Evolutionary conservation across 208 protist species (phyloP), one percentile per base, ranked within the genome.

Genomic region (Strigomonas galati): DNA sequence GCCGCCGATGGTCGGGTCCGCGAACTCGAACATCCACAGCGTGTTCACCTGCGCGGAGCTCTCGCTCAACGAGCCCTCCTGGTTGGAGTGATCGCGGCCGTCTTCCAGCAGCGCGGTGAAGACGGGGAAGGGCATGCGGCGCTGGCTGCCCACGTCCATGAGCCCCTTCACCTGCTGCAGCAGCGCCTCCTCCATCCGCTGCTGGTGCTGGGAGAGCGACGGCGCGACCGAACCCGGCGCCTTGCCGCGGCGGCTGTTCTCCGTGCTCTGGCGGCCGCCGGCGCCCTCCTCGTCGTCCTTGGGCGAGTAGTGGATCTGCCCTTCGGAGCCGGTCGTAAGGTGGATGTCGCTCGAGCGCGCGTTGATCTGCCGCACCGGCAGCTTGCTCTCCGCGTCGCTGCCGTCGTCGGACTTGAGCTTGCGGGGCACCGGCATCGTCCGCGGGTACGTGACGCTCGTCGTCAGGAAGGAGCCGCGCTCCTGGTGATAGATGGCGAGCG

Each of bases 21-120:
- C 83, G 43, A 77, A 65, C 69, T 93, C 81, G 26, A 93, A 74
- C 55, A 85, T 71, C 87, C 87, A 93, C 31, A 89, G 72, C 21
- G 79, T 71, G 37, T 64, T 74, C 62, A 69, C 71, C 64, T 72
- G 63, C 30, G 64, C 70, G 27, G n/a, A 12, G 15, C 51, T 46
- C 43, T 78, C 69, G 19, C 48, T 43, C 10, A 87, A 21, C 15
- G 70, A 70, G n/a, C 53, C 48, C 40, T 78, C 65, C 27, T 67
- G 69, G 24, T 69, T 63, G 6, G 68, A 12, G 23, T 63, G 64
- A 26, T 54, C 52, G 44, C 43, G 23, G 21, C 53, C 61, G 31
- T 58, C 40, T 24, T 67, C 48, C 52, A 15, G 48, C 46, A 37
- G 44, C 9, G 52, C 56, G 28, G 28, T 62, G 49, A 91, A 82